Base-by-base conservation (phyloP, 306 rosid species). In the Argentina anserina region DNA sequence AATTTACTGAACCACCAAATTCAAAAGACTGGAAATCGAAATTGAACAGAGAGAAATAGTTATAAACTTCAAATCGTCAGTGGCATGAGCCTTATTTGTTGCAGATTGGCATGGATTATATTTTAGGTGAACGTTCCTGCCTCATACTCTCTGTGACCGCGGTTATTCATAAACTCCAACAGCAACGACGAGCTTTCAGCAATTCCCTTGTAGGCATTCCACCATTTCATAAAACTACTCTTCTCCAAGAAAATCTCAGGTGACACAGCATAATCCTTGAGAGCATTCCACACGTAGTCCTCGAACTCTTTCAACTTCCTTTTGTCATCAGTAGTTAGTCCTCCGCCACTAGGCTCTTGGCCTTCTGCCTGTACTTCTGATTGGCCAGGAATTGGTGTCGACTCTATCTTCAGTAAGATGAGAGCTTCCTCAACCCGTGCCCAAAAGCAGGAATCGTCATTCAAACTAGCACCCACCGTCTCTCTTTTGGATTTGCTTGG, bases 401-500 rank as follows among this genome's bases (percentile, higher is more conserved):
- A n/a, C n/a, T n/a, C n/a, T n/a, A n/a, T 62, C 3, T 23, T 65
- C 80, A 87, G 80, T 3, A 47, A 75, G 63, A 85, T 67, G 9
- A 61, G 71, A 58, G 92, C 92, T 74, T 88, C 90, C 80, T 92
- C 97, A 28, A 90, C 92, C 26, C 63, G 67, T 31, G 85, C 89
- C 94, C 96, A 88, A 65, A 92, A 92, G 76, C 92, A 85, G 29
- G 96, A 83, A 79, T 88, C 96, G 28, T 79, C 34, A 6, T 89
- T 92, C 50, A 88, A 81, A 73, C 69, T 74, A 25, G 69, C 45
- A 26, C 70, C 66, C 65, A 88, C 86, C n/a, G 69, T 61, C 45
- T 69, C 60, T 29, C 17, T 79, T 9, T 61, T 78, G 21, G 6
- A 5, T 3, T 29, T 70, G 34, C 56, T 73, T 29, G 70, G 18